These are phyloP conservation scores for Leccinellum luteum DNA, from an alignment of 768 basidiomycete genomes.

Conservation along the genomic window DNA sequence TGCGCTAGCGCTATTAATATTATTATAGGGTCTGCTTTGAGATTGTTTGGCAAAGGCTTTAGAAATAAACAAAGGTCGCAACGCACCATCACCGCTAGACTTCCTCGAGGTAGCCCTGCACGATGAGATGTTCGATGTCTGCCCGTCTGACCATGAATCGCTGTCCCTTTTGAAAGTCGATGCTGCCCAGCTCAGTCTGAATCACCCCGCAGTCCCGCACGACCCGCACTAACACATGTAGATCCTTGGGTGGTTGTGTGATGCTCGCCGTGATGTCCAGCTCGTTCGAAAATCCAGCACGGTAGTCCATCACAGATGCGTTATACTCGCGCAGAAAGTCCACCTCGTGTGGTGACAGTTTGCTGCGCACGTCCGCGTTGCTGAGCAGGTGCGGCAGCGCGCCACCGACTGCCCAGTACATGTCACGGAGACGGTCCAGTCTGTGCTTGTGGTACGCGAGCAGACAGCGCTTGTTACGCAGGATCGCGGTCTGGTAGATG, in stretches of 20 bases:
- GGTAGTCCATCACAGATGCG: constrained; percentile 76
- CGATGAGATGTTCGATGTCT: constrained; percentile 92
- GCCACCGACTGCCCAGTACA: constrained; percentile 89
- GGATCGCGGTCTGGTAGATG: constrained; percentile 85
- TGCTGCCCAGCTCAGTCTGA: constrained; percentile 85
- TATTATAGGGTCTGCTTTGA: neutral
- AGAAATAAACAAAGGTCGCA: constrained; percentile 21
- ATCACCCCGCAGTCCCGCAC: constrained; percentile 88
- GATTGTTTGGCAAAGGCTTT: constrained; percentile 26
- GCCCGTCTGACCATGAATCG: constrained; percentile 84
- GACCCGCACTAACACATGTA: constrained; percentile 86
- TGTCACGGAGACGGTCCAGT: constrained; percentile 74
- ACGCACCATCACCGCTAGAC: constrained; percentile 39
- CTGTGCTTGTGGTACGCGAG: constrained; percentile 91
- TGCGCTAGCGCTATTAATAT: neutral
- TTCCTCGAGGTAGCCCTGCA: constrained; percentile 91
- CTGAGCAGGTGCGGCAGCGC: constrained; percentile 80
- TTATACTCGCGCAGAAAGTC: constrained; percentile 85
- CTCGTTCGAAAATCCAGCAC: constrained; percentile 80
- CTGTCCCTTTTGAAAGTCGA: constrained; percentile 89
- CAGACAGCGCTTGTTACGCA: constrained; percentile 93
- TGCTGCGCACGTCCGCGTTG: constrained; percentile 63
- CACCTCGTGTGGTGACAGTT: constrained; percentile 76
- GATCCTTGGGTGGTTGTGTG: constrained; percentile 79
- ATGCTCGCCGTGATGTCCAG: constrained; percentile 86